Evolutionary conservation across 805 yeast species (phyloP).

Genomic region (Yarrowia bubula): DNA sequence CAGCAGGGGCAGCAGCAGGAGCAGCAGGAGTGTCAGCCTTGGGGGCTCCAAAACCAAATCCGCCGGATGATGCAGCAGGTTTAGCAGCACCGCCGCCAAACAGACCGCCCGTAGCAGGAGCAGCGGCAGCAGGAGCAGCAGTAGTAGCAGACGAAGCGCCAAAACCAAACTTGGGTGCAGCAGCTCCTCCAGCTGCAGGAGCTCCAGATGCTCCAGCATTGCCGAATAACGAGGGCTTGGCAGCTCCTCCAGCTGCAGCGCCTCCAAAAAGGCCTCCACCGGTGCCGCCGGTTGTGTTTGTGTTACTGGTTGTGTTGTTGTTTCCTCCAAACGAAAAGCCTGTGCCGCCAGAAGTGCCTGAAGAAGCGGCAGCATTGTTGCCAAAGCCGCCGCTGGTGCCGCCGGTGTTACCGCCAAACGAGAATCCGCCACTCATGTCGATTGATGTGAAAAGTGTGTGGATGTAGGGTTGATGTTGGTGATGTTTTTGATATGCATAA

Average conservation of each 20-base stretch:
- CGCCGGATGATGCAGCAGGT: neutral
- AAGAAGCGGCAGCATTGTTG: neutral
- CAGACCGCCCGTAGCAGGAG: neutral
- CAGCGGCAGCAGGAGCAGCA: neutral
- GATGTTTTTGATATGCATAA: slow-evolving; percentile 11
- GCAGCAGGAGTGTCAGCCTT: neutral
- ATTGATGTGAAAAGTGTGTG: neutral
- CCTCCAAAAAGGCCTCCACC: slow-evolving; percentile 29
- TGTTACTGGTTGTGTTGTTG: neutral
- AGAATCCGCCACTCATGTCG: neutral
- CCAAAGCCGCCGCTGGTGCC: neutral
- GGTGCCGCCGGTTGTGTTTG: neutral
- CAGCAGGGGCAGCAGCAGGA: neutral
- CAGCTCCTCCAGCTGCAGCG: slow-evolving; percentile 2
- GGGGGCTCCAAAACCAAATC: neutral
- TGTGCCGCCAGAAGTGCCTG: neutral
- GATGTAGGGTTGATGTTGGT: neutral
- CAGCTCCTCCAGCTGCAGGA: neutral
- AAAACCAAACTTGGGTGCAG: neutral
- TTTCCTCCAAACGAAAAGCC: neutral
- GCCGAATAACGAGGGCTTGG: slow-evolving; percentile 21
- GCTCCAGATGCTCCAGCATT: neutral
- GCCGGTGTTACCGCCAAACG: neutral
- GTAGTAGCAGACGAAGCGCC: neutral
- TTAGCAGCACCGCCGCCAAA: neutral